Evolutionary conservation across 2,329 filamentous ascomycete genomes (phyloP).

Genomic region (Monosporascus sp.): DNA sequence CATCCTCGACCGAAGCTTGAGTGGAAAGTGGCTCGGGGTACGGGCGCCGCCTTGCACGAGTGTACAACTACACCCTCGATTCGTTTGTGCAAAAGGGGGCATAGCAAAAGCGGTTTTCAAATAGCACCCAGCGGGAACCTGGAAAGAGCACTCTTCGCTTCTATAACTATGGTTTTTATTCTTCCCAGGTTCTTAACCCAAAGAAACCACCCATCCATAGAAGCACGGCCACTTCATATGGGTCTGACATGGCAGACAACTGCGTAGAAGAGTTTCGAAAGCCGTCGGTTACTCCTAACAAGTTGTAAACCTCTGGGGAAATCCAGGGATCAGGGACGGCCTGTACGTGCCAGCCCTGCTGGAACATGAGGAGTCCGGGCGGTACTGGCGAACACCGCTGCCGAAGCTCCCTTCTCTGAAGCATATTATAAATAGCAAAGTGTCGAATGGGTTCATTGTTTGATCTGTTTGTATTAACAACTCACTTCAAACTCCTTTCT

Average conservation of each 20-base stretch:
- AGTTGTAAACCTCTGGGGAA: neutral
- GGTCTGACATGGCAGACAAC: neutral
- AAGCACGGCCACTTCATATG: too few relatives aligned
- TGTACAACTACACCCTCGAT: too few relatives aligned
- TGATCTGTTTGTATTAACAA: neutral
- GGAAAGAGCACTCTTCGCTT: neutral
- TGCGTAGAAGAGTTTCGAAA: neutral
- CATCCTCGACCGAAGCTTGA: neutral
- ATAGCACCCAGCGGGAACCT: too few relatives aligned
- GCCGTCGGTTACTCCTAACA: neutral
- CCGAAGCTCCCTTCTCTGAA: neutral
- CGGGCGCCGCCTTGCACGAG: neutral
- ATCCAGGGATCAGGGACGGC: slow-evolving; percentile 8
- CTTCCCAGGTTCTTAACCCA: neutral
- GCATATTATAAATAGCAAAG: neutral
- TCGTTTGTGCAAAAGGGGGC: too few relatives aligned
- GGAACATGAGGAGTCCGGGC: too few relatives aligned
- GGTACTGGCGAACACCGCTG: too few relatives aligned
- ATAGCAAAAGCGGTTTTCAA: too few relatives aligned
- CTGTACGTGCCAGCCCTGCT: slow-evolving; percentile 2
- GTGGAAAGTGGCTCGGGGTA: neutral
- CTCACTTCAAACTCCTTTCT: too few relatives aligned
- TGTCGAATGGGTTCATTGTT: neutral
- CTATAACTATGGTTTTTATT: neutral
- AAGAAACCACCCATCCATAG: too few relatives aligned